phyloP scores from a whole-genome alignment of 2,329 filamentous ascomycete genomes.

The Onygena corvina region DNA sequence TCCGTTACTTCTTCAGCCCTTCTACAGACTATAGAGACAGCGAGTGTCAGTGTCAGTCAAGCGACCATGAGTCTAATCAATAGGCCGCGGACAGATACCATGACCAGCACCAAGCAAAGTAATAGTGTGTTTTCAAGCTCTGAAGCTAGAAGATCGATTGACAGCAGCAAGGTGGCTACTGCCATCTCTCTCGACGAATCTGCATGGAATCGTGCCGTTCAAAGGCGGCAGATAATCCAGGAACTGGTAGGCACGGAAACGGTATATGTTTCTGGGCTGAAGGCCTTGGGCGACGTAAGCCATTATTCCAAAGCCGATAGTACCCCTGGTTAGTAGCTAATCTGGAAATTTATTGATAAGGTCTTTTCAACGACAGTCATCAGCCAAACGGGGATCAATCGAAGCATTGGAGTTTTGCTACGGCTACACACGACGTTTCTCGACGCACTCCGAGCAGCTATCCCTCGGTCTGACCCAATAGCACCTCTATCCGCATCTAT shows the following conservation, averaged over 20 bases:
- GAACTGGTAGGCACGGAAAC: slow-evolving; percentile 81
- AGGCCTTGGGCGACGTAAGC: slow-evolving; percentile 70
- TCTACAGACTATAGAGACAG: slow-evolving; percentile 68
- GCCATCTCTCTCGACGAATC: slow-evolving; percentile 50
- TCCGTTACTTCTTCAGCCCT: slow-evolving; percentile 67
- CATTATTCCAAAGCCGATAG: slow-evolving; percentile 4
- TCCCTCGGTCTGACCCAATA: slow-evolving; percentile 37
- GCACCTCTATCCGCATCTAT: slow-evolving; percentile 13
- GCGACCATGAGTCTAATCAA: slow-evolving; percentile 58
- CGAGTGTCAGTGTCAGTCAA: slow-evolving; percentile 61
- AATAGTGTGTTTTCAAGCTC: slow-evolving; percentile 54
- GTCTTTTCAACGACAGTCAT: slow-evolving; percentile 64
- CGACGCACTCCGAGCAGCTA: slow-evolving; percentile 55
- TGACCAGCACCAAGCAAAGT: slow-evolving; percentile 42
- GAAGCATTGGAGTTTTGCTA: slow-evolving; percentile 66
- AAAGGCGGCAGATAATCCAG: slow-evolving; percentile 67
- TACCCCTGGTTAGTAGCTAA: neutral
- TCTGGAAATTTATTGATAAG: slow-evolving; percentile 34
- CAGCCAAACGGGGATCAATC: slow-evolving; percentile 60
- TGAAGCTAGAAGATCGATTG: slow-evolving; percentile 52
- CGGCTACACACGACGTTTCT: slow-evolving; percentile 74
- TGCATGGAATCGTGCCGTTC: slow-evolving; percentile 58
- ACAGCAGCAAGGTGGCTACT: slow-evolving; percentile 40
- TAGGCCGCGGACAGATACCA: slow-evolving; percentile 47
- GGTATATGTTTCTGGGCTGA: slow-evolving; percentile 75